A percentile compares a stretch with the other conserved stretches of the same genome.
Conservation (phyloP, 257 asterid genomes). For the Craterostigma plantagineum region DNA sequence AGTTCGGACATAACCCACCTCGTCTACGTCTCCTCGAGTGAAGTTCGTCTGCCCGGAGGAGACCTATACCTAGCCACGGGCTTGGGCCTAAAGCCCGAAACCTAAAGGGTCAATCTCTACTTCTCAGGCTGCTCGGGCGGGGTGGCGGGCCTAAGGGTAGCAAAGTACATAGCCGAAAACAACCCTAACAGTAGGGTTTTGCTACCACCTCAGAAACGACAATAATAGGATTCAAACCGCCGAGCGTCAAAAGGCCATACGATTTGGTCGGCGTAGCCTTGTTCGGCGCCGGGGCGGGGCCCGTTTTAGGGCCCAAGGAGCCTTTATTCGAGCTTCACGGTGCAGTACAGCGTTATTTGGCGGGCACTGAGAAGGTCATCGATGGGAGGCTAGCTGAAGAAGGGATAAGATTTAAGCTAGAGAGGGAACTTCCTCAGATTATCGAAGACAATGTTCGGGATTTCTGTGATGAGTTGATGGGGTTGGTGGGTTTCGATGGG, state of each 20-base stretch:
- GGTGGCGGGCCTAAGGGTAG: slow-evolving; percentile 91
- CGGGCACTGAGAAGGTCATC: slow-evolving; percentile 66
- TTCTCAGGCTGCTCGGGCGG: slow-evolving; percentile 98
- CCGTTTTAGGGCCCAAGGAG: slow-evolving; percentile 1
- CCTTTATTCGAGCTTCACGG: slow-evolving; percentile 70
- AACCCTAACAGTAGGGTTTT: slow-evolving; percentile 62
- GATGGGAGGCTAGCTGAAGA: slow-evolving; percentile 83
- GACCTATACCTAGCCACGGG: too few species aligned
- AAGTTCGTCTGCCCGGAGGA: slow-evolving; percentile 88
- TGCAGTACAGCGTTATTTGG: slow-evolving; percentile 63
- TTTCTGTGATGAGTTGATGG: slow-evolving; percentile 49
- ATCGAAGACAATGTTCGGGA: slow-evolving; percentile 57
- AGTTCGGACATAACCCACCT: slow-evolving; percentile 76
- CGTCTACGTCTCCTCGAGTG: slow-evolving; percentile 95
- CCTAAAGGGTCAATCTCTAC: slow-evolving; percentile 61
- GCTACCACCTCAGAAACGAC: slow-evolving; percentile 90
- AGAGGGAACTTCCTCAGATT: slow-evolving; percentile 60
- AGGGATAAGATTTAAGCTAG: slow-evolving; percentile 78
- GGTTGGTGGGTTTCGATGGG: slow-evolving; percentile 14
- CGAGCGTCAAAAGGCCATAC: slow-evolving; percentile 68
- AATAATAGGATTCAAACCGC: slow-evolving; percentile 77
- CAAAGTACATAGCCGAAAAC: too few species aligned
- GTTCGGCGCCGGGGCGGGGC: slow-evolving; percentile 58
- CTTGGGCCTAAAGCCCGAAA: slow-evolving; percentile 48
- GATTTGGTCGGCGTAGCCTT: slow-evolving; percentile 84